Conservation (phyloP, 192 early-diverging fungal genomes). For the Backusella australiensis region DNA sequence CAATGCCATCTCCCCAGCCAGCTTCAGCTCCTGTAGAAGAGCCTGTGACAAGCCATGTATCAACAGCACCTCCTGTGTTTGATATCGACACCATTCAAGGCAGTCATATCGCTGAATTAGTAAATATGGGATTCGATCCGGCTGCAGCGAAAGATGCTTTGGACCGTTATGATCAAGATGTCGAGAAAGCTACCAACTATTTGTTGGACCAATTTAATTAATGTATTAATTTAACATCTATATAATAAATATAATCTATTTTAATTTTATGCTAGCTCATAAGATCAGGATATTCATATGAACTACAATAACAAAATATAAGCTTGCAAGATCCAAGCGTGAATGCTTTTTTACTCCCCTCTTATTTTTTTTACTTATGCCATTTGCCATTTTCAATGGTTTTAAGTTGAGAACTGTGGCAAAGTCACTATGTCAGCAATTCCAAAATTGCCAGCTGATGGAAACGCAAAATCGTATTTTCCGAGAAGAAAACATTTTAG, state of each 20-base stretch:
- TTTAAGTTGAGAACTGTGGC: too few species aligned
- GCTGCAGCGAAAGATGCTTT: slow-evolving; percentile 69
- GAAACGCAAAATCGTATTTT: too few species aligned
- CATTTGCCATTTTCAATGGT: background rate
- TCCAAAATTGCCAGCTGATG: too few species aligned
- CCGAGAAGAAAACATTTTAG: too few species aligned
- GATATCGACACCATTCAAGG: slow-evolving; percentile 2
- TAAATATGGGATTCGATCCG: slow-evolving; percentile 73
- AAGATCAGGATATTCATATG: background rate
- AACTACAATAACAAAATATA: background rate
- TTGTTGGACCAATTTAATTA: slow-evolving; percentile 54
- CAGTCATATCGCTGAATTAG: slow-evolving; percentile 40
- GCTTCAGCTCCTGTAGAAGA: background rate
- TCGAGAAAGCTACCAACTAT: slow-evolving; percentile 74
- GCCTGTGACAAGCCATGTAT: background rate
- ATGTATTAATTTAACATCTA: background rate
- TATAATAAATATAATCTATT: slow-evolving; percentile 1
- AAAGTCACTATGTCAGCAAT: too few species aligned
- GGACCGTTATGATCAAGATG: slow-evolving; percentile 72
- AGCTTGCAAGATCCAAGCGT: background rate
- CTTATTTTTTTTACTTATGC: background rate
- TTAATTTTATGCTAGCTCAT: background rate
- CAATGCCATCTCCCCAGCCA: background rate
- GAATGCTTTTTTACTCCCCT: background rate
- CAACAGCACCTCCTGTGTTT: background rate